phyloP scores from a whole-genome alignment of 108 stramenopile species.

The Cyclotella atomus region DNA sequence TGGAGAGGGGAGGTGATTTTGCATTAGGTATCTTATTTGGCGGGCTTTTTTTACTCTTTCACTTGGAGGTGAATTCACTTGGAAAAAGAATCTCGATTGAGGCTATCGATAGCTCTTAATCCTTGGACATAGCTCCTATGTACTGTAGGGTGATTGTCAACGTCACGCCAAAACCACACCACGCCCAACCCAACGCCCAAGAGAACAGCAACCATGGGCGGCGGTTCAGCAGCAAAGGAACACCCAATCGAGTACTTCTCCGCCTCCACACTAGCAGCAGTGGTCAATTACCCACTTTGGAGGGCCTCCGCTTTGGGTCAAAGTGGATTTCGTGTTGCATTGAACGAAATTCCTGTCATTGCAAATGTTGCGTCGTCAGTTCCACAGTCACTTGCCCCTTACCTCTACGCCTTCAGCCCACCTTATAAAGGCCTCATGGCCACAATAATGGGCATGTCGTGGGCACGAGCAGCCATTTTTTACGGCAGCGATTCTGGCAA shows the following conservation, averaged over 20 bases:
- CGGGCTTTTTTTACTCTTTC: not conserved
- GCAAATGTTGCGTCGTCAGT: constrained; percentile 22
- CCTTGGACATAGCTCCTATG: too few species aligned
- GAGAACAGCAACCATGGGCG: constrained; percentile 47
- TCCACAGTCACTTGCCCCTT: constrained; percentile 47
- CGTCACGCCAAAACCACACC: too few species aligned
- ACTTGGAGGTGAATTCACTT: not conserved
- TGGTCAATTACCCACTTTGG: constrained; percentile 86
- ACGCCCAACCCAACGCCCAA: too few species aligned
- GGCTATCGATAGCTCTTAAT: too few species aligned
- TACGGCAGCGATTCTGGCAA: constrained; percentile 91
- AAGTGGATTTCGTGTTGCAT: constrained; percentile 71
- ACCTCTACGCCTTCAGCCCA: constrained; percentile 89
- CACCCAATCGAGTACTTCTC: constrained; percentile 77
- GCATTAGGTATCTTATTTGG: not conserved
- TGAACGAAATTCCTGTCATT: constrained; percentile 34
- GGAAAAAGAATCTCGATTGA: too few species aligned
- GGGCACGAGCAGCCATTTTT: constrained; percentile 97
- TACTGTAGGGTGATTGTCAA: too few species aligned
- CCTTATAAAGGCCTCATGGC: constrained; percentile 94
- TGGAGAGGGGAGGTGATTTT: not conserved
- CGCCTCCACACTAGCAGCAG: constrained; percentile 77
- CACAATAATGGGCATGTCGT: constrained; percentile 95
- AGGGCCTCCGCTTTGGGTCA: constrained; percentile 82
- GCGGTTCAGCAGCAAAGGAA: constrained; percentile 73